Base-by-base conservation (phyloP, 345 rosid genomes). In the Euphorbia lathyris region DNA sequence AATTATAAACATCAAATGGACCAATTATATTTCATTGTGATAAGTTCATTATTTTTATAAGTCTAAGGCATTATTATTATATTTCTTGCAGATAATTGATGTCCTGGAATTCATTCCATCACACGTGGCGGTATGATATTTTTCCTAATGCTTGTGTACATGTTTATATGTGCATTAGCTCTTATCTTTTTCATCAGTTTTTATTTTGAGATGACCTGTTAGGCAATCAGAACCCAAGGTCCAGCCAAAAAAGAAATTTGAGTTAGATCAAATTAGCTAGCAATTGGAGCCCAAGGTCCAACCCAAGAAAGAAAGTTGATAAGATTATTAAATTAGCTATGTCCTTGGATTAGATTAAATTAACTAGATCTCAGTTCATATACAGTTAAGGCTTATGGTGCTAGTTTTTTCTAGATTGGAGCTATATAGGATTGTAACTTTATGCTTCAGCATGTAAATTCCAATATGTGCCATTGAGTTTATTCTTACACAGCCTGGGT, bases 101-200 rank as follows among this genome's bases (percentile, higher is more conserved):
- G 99, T 88, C 80, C 78, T 95, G 86, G 89, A 88, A 75, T 85
- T 92, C 62, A 72, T 83, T 48, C 97, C 97, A 78, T 83, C 99
- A 40, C 97, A 90, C 81, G 93, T 86, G 58, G 99, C 89, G 86
- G 98, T 94, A 86, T 80, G 77, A 63, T 62, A 52, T 71, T 48
- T 60, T 38, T 51, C 45, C 29, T 70, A 30, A 7, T 65, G 55
- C 32, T 53, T 61, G 11, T 58, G n/a, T 68, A 5, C 26, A 16
- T 59, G 26, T 69, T 43, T 23, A 3, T 29, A 47, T 25, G 67
- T 20, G 58, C 64, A 58, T 72, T 38, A 57, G 50, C 20, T 9
- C 8, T 60, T 59, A 5, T 60, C 4, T 34, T n/a, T 38, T 17
- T 60, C 47, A 19, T 34, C 14, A 19, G 34, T 17, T 45, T n/a